These are phyloP conservation scores for Alternaria consortialis DNA, from an alignment of 2,329 filamentous ascomycete genomes.

Conservation along the genomic window DNA sequence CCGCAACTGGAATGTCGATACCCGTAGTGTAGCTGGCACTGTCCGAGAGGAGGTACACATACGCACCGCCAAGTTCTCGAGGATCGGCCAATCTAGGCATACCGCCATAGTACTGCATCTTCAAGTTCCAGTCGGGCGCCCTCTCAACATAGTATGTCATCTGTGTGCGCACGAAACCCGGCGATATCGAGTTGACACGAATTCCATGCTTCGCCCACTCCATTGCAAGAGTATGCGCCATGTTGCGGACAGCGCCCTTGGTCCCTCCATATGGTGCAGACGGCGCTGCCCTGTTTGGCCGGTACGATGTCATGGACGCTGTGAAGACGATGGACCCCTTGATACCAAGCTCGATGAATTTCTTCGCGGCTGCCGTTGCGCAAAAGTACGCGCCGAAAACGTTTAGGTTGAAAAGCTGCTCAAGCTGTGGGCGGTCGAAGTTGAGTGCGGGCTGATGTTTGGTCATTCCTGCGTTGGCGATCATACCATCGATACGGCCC, in stretches of 20 bases:
- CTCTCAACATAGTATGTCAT: slow-evolving; percentile 62
- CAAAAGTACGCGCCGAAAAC: slow-evolving; percentile 59
- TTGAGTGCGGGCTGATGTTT: slow-evolving; percentile 63
- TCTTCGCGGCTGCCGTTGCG: slow-evolving; percentile 57
- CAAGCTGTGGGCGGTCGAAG: slow-evolving; percentile 60
- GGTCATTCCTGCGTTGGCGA: slow-evolving; percentile 62
- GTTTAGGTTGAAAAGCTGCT: slow-evolving; percentile 60
- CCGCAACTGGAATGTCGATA: slow-evolving; percentile 60
- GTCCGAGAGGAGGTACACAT: slow-evolving; percentile 60
- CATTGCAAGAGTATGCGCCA: slow-evolving; percentile 70
- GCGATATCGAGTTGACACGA: slow-evolving; percentile 84
- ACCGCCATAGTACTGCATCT: slow-evolving; percentile 64
- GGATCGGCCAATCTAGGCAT: slow-evolving; percentile 62
- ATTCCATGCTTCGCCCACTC: slow-evolving; percentile 86
- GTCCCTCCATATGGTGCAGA: slow-evolving; percentile 59
- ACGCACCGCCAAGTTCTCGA: slow-evolving; percentile 61
- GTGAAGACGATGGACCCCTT: slow-evolving; percentile 62
- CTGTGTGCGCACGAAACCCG: slow-evolving; percentile 84
- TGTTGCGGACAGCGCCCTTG: slow-evolving; percentile 55
- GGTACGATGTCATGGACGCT: slow-evolving; percentile 60
- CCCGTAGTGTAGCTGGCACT: slow-evolving; percentile 60
- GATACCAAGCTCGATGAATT: slow-evolving; percentile 57
- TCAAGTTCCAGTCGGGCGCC: slow-evolving; percentile 61
- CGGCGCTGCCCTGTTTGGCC: slow-evolving; percentile 61
- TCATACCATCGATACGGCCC: slow-evolving; percentile 61